Percentiles rank a stretch among this genome's conserved stretches.
Evolutionary conservation across 495 filamentous ascomycete genomes (phyloP).

Genomic region (Letharia lupina): DNA sequence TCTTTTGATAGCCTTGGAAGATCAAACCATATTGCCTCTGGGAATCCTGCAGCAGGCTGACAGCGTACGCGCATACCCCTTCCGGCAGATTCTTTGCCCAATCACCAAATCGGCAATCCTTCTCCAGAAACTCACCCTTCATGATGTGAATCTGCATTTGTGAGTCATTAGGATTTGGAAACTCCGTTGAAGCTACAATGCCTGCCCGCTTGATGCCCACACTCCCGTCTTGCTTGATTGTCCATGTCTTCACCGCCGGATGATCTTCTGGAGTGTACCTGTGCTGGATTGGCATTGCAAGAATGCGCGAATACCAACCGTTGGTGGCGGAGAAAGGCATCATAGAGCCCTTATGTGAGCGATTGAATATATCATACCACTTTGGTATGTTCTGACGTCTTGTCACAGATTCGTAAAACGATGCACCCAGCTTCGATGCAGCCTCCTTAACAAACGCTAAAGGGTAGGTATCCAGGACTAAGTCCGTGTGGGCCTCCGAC

Average conservation of each 20-base stretch:
- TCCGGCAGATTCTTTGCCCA: background rate
- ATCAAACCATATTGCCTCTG: background rate
- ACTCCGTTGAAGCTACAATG: background rate
- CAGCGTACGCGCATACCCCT: background rate
- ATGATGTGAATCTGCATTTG: background rate
- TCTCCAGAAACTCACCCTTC: background rate
- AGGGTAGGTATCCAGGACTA: conserved; percentile 6
- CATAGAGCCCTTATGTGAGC: background rate
- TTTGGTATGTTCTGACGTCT: background rate
- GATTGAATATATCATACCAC: background rate
- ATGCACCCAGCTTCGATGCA: conserved; percentile 1
- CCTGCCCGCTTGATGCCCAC: too few species aligned
- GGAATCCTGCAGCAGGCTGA: background rate
- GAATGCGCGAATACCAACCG: background rate
- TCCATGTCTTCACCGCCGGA: too few species aligned
- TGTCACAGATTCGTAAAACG: background rate
- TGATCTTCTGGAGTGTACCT: too few species aligned
- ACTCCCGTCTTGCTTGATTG: too few species aligned
- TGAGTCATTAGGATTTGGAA: background rate
- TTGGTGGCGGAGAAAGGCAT: background rate
- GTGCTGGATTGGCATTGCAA: too few species aligned
- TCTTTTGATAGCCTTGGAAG: background rate
- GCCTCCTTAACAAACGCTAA: conserved; percentile 9
- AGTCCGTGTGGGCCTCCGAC: background rate
- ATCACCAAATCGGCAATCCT: background rate